phyloP scores from a whole-genome alignment of 331 rosid species.

The Acacia concinna region DNA sequence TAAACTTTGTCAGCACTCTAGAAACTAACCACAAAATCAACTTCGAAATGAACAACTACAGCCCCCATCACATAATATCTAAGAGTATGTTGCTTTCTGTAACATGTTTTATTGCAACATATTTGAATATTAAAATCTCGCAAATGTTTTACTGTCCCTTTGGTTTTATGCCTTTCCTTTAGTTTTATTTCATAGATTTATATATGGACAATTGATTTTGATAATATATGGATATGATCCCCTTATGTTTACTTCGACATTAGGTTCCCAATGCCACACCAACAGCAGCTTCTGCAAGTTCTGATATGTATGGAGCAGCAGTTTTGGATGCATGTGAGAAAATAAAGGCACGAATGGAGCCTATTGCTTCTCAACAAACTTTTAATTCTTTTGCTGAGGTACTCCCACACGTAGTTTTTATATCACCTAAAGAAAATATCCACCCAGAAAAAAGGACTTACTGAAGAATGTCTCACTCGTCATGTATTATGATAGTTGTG shows the following conservation, averaged over 20 bases:
- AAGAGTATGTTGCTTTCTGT: conserved; percentile 1
- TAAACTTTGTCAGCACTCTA: conserved; percentile 2
- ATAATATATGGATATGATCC: conserved; percentile 18
- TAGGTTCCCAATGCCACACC: conserved; percentile 95
- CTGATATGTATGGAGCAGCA: conserved; percentile 94
- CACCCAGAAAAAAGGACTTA: conserved; percentile 17
- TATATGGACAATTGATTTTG: conserved; percentile 14
- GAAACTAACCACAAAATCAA: conserved; percentile 3
- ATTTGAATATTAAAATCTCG: conserved; percentile 14
- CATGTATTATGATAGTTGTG: conserved; percentile 14
- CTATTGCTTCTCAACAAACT: conserved; percentile 60
- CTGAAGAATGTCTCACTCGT: conserved; percentile 5
- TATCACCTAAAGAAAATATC: conserved; percentile 14
- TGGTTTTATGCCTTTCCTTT: conserved; percentile 4
- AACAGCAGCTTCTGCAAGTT: conserved; percentile 98
- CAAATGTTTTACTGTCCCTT: conserved; percentile 1
- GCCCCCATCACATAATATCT: conserved; percentile 8
- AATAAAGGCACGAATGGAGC: conserved; percentile 82
- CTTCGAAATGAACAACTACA: conserved; percentile 17
- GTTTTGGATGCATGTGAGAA: conserved; percentile 96
- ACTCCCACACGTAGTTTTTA: conserved; percentile 24
- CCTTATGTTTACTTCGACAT: conserved; percentile 30
- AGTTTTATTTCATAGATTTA: background rate
- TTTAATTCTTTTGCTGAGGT: conserved; percentile 86
- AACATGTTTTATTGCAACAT: background rate